Evolutionary conservation across 108 stramenopile species (phyloP).

Genomic region (Mediolabrus comicus): DNA sequence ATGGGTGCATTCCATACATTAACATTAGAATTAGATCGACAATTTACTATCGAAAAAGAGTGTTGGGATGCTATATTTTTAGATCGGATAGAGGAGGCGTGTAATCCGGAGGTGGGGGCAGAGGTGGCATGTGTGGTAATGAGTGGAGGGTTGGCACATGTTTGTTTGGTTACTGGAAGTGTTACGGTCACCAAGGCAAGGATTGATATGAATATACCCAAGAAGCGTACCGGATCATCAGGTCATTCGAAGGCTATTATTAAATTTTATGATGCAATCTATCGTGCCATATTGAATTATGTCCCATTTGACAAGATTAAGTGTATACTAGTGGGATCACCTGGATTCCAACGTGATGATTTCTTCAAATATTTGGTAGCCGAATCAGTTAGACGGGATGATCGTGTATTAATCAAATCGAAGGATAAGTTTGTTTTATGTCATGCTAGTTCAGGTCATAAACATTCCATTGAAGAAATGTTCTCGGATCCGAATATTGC

Average conservation of each 20-base stretch:
- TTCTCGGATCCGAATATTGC: slow-evolving; percentile 86
- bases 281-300: slow-evolving; percentile 87
- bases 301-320: slow-evolving; percentile 90
- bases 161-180: slow-evolving; percentile 91
- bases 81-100: slow-evolving; percentile 88
- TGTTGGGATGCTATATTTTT: slow-evolving; percentile 95
- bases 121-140: slow-evolving; percentile 95
- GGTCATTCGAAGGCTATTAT: slow-evolving; percentile 83
- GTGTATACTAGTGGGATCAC: slow-evolving; percentile 84
- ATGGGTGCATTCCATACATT: slow-evolving; percentile 96
- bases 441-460: slow-evolving; percentile 92
- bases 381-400: slow-evolving; percentile 80
- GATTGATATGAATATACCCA: slow-evolving; percentile 93
- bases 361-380: slow-evolving; percentile 85
- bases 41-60: slow-evolving; percentile 90
- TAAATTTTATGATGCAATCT: slow-evolving; percentile 93
- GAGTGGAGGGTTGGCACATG: slow-evolving; percentile 88
- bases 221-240: slow-evolving; percentile 84
- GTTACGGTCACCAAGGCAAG: slow-evolving; percentile 90
- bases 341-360: slow-evolving; percentile 95
- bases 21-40: slow-evolving; percentile 85
- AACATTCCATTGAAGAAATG: slow-evolving; percentile 93
- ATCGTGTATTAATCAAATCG: slow-evolving; percentile 84
- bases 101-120: slow-evolving; percentile 86
- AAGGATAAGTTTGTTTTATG: slow-evolving; percentile 92